phyloP scores from a whole-genome alignment of 2,329 filamentous ascomycete species.

The Apiospora arundinis region DNA sequence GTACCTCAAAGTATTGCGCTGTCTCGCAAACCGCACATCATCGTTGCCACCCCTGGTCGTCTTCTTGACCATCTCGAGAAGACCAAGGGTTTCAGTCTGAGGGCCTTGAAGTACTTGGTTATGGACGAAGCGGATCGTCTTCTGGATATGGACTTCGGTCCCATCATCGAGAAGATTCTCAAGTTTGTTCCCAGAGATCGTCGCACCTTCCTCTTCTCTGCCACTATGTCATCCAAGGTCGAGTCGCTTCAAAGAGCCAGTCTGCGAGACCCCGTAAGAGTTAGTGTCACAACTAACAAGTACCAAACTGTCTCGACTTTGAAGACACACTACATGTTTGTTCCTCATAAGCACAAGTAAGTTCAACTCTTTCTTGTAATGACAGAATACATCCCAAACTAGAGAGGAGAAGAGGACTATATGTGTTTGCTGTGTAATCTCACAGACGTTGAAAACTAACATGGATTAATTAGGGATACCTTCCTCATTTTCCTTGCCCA shows the following conservation, averaged over 20 bases:
- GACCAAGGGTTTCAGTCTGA: slow-evolving; percentile 92
- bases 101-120: slow-evolving; percentile 83
- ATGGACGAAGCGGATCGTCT: slow-evolving; percentile 95
- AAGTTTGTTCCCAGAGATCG: slow-evolving; percentile 70
- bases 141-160: slow-evolving; percentile 86
- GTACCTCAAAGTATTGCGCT: slow-evolving; percentile 88
- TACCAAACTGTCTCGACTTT: slow-evolving; percentile 93
- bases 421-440: neutral
- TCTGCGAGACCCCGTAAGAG: slow-evolving; percentile 80
- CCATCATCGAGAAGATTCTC: slow-evolving; percentile 78
- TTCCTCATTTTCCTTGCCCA: slow-evolving; percentile 88
- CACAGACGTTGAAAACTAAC: neutral
- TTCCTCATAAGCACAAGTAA: slow-evolving; percentile 80
- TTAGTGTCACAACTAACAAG: slow-evolving; percentile 81
- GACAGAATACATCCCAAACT: neutral
- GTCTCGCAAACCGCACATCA: slow-evolving; percentile 93
- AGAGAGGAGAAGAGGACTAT: neutral
- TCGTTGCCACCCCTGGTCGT: slow-evolving; percentile 90
- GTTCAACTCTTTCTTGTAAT: neutral
- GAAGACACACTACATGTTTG: slow-evolving; percentile 84
- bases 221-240: slow-evolving; percentile 88
- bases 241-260: slow-evolving; percentile 91
- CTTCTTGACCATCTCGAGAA: slow-evolving; percentile 93
- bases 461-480: slow-evolving; percentile 59
- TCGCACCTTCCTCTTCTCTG: slow-evolving; percentile 84